A percentile compares a stretch with the other conserved stretches of the same genome.
Conservation (phyloP, 345 rosid species). For the Citrus unshiu region DNA sequence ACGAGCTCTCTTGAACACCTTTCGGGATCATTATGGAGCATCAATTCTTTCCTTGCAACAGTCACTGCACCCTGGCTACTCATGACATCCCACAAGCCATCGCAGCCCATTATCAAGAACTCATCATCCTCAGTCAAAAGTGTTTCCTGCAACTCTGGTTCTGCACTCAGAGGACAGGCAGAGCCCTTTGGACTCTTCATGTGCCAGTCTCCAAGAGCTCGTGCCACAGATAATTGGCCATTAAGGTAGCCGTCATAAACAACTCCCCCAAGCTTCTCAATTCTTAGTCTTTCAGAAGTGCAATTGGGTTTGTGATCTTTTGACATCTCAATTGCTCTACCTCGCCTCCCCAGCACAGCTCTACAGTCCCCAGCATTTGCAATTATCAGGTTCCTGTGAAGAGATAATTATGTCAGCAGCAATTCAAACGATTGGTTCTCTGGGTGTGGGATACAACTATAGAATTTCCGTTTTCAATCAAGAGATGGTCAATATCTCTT, state of each 20-base stretch:
- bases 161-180: slow-evolving; percentile 81
- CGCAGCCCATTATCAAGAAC: slow-evolving; percentile 95
- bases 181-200: slow-evolving; percentile 94
- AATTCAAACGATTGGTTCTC: neutral
- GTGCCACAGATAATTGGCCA: slow-evolving; percentile 94
- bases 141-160: slow-evolving; percentile 79
- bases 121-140: slow-evolving; percentile 80
- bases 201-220: slow-evolving; percentile 99
- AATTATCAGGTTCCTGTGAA: slow-evolving; percentile 62
- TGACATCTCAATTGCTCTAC: slow-evolving; percentile 90
- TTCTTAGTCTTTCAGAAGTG: slow-evolving; percentile 64
- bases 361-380: slow-evolving; percentile 99
- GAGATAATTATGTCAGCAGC: neutral
- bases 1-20: slow-evolving; percentile 92
- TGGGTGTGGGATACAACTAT: too few species aligned
- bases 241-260: slow-evolving; percentile 95
- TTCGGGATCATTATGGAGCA: slow-evolving; percentile 94
- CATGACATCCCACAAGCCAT: slow-evolving; percentile 99
- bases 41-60: slow-evolving; percentile 73
- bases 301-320: slow-evolving; percentile 94
- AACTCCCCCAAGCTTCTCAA: slow-evolving; percentile 87
- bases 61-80: slow-evolving; percentile 94
- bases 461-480: neutral
- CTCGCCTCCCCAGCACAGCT: slow-evolving; percentile 88
- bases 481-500: neutral